Evolutionary conservation across 305 asterid species (phyloP), one percentile per base, ranked within the genome.

Genomic region (Fraxinus dipetala): DNA sequence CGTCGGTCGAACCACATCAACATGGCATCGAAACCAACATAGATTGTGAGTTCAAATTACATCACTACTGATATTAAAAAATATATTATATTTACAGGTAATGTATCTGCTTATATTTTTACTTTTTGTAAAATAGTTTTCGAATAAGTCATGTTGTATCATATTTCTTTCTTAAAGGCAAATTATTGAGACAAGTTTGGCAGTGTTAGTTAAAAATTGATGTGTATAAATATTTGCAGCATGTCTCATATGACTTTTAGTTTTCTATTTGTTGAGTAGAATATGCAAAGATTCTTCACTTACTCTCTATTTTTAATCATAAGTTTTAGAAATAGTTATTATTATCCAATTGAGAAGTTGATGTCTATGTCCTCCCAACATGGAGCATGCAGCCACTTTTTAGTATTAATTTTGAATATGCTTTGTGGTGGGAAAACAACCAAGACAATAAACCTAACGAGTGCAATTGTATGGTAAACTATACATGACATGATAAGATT

Each of bases 241-340:
- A 31, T 70, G 76, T 70, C 43, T 70, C 76, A 31, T 70, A 14
- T 70, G 76, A 31, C 5, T 31, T 26, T 45, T 56, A 56, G 0
- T 56, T 32, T 10, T 9, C 26, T 48, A 34, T 6, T 16, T 24
- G 24, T 38, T 36, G 14, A 54, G 48, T 36, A 78, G 82, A 78
- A 54, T 78, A 28, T 83, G 79, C 85, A 70, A 78, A 73, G 72
- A 74, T 73, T 56, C 73, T 54, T 28, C 35, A 78, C 61, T 32
- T 14, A 22, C 6, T 22, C 26, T 0, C 34, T 16, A 40, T 35
- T 10, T 31, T 70, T 70, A 70, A 70, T 14, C 11, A 70, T 67
- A 11, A 32, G 43, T 32, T 6, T 32, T 16, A 30, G 76, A 36
- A 24, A 31, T 81, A 34, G 73, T 78, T 79, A 75, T 40, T 79